A percentile compares a stretch with the other conserved stretches of the same genome.
These are phyloP conservation scores for Nicotiana paniculata DNA, from an alignment of 257 asterid species.

Conservation along the genomic window DNA sequence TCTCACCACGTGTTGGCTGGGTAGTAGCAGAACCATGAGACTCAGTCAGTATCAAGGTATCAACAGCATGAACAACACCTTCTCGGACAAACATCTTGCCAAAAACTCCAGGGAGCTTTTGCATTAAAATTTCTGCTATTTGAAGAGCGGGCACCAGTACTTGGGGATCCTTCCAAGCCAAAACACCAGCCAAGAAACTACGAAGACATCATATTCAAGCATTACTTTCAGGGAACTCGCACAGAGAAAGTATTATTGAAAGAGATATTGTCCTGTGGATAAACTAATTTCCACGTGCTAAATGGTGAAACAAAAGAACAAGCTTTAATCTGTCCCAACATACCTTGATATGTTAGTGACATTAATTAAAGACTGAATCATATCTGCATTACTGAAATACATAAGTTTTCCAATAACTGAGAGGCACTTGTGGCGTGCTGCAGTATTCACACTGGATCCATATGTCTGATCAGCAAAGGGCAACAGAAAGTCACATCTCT, in stretches of 20 bases:
- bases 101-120: conserved; percentile 87
- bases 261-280: not conserved
- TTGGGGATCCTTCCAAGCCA: conserved; percentile 99
- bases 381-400: conserved; percentile 89
- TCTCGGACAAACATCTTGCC: conserved; percentile 90
- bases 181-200: conserved; percentile 94
- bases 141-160: conserved; percentile 96
- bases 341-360: conserved; percentile 86
- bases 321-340: not conserved
- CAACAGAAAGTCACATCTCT: not conserved
- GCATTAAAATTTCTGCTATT: conserved; percentile 92
- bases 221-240: not conserved
- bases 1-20: conserved; percentile 51
- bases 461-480: conserved; percentile 56
- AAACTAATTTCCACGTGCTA: not conserved
- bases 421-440: conserved; percentile 95
- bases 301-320: not conserved
- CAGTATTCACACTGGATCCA: conserved; percentile 95
- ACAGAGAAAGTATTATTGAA: not conserved
- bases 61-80: conserved; percentile 97
- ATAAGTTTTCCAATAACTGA: conserved; percentile 90
- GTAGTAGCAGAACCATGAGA: conserved; percentile 33
- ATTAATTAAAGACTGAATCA: conserved; percentile 65
- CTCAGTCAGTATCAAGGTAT: conserved; percentile 53
- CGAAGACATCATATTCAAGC: not conserved